Percentiles rank a stretch among this genome's conserved stretches.
Evolutionary conservation across 2,329 filamentous ascomycete genomes (phyloP).

Genomic region (Amylocarpus encephaloides): DNA sequence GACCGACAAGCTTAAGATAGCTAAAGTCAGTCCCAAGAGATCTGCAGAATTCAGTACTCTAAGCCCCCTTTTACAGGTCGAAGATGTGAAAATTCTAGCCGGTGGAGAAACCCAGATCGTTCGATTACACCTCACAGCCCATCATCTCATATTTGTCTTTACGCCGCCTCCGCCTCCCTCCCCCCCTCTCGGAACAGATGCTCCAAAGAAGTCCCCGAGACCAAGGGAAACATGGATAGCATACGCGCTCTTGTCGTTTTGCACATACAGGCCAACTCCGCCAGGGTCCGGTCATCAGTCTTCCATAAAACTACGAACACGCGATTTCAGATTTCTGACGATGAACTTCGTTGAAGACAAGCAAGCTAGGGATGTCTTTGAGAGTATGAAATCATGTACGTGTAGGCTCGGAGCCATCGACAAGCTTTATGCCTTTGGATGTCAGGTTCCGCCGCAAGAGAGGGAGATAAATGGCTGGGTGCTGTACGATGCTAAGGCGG

Average conservation of each 20-base stretch:
- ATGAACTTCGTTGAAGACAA: constrained; percentile 77
- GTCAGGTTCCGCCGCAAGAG: constrained; percentile 69
- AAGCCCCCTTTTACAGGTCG: constrained; percentile 38
- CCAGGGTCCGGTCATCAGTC: constrained; percentile 64
- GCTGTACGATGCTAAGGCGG: constrained; percentile 76
- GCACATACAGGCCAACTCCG: constrained; percentile 69
- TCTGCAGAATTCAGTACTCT: constrained; percentile 5
- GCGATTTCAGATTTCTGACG: constrained; percentile 89
- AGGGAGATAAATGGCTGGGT: constrained; percentile 72
- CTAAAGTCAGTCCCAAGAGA: constrained; percentile 32
- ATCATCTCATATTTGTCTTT: constrained; percentile 46
- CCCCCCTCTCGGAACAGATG: constrained; percentile 20
- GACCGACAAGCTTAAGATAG: constrained; percentile 40
- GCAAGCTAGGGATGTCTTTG: constrained; percentile 76
- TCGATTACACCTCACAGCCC: constrained; percentile 53
- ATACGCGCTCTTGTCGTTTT: constrained; percentile 83
- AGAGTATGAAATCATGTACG: constrained; percentile 73
- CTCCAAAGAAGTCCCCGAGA: constrained; percentile 33
- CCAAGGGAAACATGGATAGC: constrained; percentile 79
- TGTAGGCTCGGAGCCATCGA: constrained; percentile 79
- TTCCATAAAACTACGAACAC: constrained; percentile 79
- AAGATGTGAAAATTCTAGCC: constrained; percentile 54
- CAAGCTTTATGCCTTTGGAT: constrained; percentile 85
- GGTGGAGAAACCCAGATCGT: constrained; percentile 51
- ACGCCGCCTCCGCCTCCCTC: constrained; percentile 27